A percentile compares a stretch with the other conserved stretches of the same genome.
phyloP scores from a whole-genome alignment of 2,329 filamentous ascomycete species.

The Huntiella abstrusa region DNA sequence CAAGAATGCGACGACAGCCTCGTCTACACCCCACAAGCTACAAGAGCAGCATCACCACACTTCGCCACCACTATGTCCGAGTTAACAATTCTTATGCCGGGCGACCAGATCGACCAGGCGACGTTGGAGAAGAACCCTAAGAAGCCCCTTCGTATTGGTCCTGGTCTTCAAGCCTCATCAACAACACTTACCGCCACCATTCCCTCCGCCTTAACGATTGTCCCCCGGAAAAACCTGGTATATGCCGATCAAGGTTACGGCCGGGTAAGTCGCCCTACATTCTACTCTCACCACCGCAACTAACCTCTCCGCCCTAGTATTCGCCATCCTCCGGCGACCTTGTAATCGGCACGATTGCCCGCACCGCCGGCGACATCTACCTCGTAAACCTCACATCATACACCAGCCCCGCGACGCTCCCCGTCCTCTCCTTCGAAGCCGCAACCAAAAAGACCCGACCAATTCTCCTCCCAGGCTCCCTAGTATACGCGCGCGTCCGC shows the following conservation, averaged over 20 bases:
- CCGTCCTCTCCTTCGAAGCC: conserved; percentile 79
- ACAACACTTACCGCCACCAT: conserved; percentile 46
- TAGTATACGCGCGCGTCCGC: conserved; percentile 76
- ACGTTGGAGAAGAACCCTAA: conserved; percentile 50
- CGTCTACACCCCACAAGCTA: background rate
- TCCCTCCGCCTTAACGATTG: conserved; percentile 46
- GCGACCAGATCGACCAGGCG: conserved; percentile 49
- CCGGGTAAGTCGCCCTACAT: conserved; percentile 32
- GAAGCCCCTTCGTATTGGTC: conserved; percentile 59
- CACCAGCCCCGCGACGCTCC: conserved; percentile 48
- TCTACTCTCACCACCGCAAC: background rate
- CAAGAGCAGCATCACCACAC: background rate
- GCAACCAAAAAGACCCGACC: conserved; percentile 86
- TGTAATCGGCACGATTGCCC: conserved; percentile 70
- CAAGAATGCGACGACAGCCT: background rate
- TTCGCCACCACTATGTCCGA: conserved; percentile 29
- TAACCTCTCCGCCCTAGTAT: conserved; percentile 35
- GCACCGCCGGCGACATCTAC: conserved; percentile 57
- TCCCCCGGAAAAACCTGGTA: conserved; percentile 55
- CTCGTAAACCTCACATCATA: conserved; percentile 56
- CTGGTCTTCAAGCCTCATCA: conserved; percentile 59
- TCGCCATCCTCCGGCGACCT: conserved; percentile 63
- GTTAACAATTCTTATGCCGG: conserved; percentile 56
- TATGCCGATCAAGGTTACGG: conserved; percentile 57
- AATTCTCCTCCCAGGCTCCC: conserved; percentile 49